Percentiles rank a stretch among this genome's conserved stretches.
These are phyloP conservation scores for Cryptococcus hybrid DNA, from an alignment of 1,284 basidiomycete genomes.

Conservation along the genomic window DNA sequence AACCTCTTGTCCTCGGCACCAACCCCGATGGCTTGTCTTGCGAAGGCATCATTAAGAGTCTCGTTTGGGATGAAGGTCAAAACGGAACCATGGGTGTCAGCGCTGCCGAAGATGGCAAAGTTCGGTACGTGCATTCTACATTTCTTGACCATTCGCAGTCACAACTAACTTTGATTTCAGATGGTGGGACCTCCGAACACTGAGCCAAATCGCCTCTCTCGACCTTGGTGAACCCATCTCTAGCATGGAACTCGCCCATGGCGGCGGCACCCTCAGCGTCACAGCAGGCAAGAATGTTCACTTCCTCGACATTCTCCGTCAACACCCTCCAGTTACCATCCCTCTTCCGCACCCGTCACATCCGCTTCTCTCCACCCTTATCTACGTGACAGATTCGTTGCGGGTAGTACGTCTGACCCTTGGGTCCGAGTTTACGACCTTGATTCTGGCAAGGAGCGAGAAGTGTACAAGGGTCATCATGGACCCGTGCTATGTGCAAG, in stretches of 20 bases:
- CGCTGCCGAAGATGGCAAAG: conserved; percentile 84
- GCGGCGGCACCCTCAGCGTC: conserved; percentile 81
- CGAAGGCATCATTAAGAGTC: conserved; percentile 85
- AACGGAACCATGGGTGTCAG: conserved; percentile 76
- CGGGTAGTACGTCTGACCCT: conserved; percentile 84
- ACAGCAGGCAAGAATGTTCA: conserved; percentile 89
- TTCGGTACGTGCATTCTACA: conserved; percentile 63
- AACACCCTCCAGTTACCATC: conserved; percentile 53
- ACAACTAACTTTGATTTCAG: conserved; percentile 35
- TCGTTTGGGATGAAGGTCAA: conserved; percentile 76
- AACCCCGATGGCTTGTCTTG: conserved; percentile 60
- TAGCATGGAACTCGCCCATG: conserved; percentile 87
- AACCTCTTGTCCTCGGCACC: conserved; percentile 73
- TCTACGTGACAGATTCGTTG: conserved; percentile 84
- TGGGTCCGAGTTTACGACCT: conserved; percentile 96
- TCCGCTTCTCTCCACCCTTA: conserved; percentile 91
- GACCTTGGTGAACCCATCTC: conserved; percentile 77
- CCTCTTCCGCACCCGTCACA: conserved; percentile 74
- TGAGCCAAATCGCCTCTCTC: conserved; percentile 67
- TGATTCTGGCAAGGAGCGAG: conserved; percentile 76
- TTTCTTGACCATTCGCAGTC: conserved; percentile 4
- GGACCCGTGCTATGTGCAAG: conserved; percentile 93
- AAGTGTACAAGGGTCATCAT: conserved; percentile 95
- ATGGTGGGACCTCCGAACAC: conserved; percentile 96
- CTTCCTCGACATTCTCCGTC: conserved; percentile 62